Conservation (phyloP, 225 moss, liverwort and hornwort species). For the Anthoceros angustus region DNA sequence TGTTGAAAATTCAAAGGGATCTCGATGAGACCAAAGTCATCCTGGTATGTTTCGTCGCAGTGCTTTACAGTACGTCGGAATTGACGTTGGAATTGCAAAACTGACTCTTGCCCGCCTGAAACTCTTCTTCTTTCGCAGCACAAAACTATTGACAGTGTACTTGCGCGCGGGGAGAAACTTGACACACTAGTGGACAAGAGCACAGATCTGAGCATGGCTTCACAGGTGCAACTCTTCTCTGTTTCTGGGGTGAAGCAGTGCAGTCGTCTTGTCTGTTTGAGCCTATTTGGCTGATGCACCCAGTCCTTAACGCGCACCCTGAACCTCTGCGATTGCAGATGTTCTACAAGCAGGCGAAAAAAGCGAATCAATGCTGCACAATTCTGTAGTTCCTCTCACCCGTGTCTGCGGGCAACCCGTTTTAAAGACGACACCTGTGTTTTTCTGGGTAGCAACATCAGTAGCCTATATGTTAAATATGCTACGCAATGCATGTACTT, state of each 20-base stretch:
- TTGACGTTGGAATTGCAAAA: background rate
- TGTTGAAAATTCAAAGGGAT: conserved; percentile 91
- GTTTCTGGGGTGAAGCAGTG: background rate
- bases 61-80: background rate
- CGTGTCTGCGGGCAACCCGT: too few species aligned
- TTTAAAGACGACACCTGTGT: too few species aligned
- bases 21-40: conserved; percentile 97
- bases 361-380: conserved; percentile 58
- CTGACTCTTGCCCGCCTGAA: background rate
- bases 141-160: conserved; percentile 98
- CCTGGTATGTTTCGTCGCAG: conserved; percentile 29
- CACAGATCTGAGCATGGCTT: conserved; percentile 86
- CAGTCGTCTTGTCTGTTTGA: background rate
- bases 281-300: background rate
- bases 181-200: conserved; percentile 97
- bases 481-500: too few species aligned
- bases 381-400: conserved; percentile 21
- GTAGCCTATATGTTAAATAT: too few species aligned
- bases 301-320: background rate
- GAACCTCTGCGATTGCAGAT: conserved; percentile 17
- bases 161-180: conserved; percentile 87
- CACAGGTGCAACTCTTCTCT: conserved; percentile 45
- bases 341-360: conserved; percentile 68
- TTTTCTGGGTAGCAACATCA: too few species aligned
- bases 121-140: conserved; percentile 35